These are phyloP conservation scores for Aspergillus carlsbadensis DNA, from an alignment of 495 filamentous ascomycete species.

Conservation along the genomic window DNA sequence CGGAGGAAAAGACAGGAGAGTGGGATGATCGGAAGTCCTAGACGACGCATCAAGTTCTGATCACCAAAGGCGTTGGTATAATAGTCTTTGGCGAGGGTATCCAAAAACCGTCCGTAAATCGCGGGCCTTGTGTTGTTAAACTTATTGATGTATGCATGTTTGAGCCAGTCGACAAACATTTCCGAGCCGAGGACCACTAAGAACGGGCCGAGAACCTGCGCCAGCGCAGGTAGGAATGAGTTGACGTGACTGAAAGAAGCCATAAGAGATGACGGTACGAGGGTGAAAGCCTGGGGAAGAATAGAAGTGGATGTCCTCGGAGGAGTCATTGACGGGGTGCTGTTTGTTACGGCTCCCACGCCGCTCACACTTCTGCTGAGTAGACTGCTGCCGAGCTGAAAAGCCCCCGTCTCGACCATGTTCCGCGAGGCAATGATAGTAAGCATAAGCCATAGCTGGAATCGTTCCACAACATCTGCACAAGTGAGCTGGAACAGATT, in stretches of 20 bases:
- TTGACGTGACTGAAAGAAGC: constrained; percentile 45
- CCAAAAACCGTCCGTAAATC: constrained; percentile 84
- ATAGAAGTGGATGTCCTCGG: constrained; percentile 59
- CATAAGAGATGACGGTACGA: constrained; percentile 64
- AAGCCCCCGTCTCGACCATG: constrained; percentile 81
- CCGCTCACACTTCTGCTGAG: constrained; percentile 30
- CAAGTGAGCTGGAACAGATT: constrained; percentile 96
- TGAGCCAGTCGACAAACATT: constrained; percentile 96
- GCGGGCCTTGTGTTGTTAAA: constrained; percentile 95
- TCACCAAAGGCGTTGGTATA: constrained; percentile 94
- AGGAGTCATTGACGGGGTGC: constrained; percentile 45
- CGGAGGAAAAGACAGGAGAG: constrained; percentile 94
- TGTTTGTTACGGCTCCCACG: constrained; percentile 43
- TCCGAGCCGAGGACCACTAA: constrained; percentile 91
- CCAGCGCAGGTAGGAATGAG: constrained; percentile 64
- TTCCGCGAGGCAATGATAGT: constrained; percentile 94
- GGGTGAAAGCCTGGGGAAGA: constrained; percentile 81
- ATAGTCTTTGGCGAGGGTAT: constrained; percentile 95
- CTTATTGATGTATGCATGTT: constrained; percentile 96
- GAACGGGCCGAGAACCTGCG: constrained; percentile 88
- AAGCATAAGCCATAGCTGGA: constrained; percentile 96
- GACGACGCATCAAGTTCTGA: constrained; percentile 81
- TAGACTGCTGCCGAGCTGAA: constrained; percentile 39
- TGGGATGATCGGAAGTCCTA: constrained; percentile 90
- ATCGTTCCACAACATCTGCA: constrained; percentile 94